Conservation (phyloP, 176 grass and related monocot genomes). For the Pharus latifolius region DNA sequence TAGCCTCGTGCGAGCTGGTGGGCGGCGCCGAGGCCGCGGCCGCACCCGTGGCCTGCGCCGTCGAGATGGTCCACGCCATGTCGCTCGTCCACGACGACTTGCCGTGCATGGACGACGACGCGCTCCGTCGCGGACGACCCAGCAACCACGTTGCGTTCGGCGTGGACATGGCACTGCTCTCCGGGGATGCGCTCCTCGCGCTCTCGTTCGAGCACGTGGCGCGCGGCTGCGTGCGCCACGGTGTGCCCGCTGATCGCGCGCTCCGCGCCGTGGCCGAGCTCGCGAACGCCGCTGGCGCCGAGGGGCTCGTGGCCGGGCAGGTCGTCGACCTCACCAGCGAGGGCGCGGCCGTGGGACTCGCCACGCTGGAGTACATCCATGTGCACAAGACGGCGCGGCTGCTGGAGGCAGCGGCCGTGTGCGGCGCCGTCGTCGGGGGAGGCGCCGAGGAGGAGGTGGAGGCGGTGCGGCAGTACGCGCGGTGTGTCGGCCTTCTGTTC, state of each 20-base stretch:
- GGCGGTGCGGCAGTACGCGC: slow-evolving; percentile 5
- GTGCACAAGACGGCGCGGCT: slow-evolving; percentile 35
- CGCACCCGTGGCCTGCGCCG: slow-evolving; percentile 24
- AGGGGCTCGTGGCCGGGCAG: slow-evolving; percentile 29
- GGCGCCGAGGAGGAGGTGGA: slow-evolving; percentile 14
- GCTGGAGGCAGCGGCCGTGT: slow-evolving; percentile 37
- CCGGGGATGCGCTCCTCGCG: slow-evolving; percentile 31
- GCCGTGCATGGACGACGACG: slow-evolving; percentile 42
- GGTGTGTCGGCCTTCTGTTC: slow-evolving; percentile 20
- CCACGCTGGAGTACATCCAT: slow-evolving; percentile 34
- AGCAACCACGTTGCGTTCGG: slow-evolving; percentile 31
- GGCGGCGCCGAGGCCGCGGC: slow-evolving; percentile 22
- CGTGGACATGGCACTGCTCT: slow-evolving; percentile 17
- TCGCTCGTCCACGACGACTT: slow-evolving; percentile 45
- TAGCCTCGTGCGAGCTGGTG: slow-evolving; percentile 32
- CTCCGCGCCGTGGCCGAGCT: slow-evolving; percentile 25
- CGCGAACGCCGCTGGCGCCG: slow-evolving; percentile 1
- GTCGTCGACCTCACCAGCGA: slow-evolving; percentile 25
- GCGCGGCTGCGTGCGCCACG: not conserved
- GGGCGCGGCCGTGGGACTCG: not conserved
- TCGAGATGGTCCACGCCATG: slow-evolving; percentile 40
- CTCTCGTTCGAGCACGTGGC: slow-evolving; percentile 36
- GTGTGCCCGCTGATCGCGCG: not conserved
- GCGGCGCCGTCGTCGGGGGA: slow-evolving; percentile 24
- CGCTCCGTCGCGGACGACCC: slow-evolving; percentile 21